Percentiles rank a stretch among this genome's conserved stretches.
Evolutionary conservation across 176 grass and related monocot genomes (phyloP).

Genomic region (Musa acuminata): DNA sequence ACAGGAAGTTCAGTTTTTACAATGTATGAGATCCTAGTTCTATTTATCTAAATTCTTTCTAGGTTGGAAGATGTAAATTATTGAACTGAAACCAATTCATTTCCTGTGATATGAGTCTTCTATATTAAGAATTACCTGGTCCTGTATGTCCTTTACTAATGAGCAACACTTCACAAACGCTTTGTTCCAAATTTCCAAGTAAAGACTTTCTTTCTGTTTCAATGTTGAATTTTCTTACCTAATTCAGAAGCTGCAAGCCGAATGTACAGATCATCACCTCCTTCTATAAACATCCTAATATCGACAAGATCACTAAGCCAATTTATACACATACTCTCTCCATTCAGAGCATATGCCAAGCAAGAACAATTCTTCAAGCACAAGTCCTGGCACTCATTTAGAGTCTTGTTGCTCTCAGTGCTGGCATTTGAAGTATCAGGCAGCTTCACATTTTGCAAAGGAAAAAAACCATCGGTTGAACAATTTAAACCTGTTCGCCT

Average conservation of each 20-base stretch:
- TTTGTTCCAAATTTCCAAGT: neutral
- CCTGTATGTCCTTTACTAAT: neutral
- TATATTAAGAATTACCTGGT: no score
- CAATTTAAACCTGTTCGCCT: conserved; percentile 44
- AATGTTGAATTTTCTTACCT: neutral
- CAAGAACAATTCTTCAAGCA: conserved; percentile 73
- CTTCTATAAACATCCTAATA: neutral
- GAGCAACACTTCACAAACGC: neutral
- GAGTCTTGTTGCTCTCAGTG: conserved; percentile 21
- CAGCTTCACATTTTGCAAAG: conserved; percentile 36
- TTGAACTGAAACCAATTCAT: neutral
- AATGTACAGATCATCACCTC: neutral
- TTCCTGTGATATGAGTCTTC: neutral
- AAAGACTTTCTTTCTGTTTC: neutral
- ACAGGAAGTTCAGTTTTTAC: neutral
- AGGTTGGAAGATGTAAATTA: neutral
- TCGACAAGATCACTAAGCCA: neutral
- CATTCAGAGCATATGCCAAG: conserved; percentile 37
- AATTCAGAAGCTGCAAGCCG: conserved; percentile 20
- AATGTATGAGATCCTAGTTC: neutral
- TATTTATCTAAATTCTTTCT: neutral
- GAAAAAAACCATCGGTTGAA: conserved; percentile 47
- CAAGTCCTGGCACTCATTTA: conserved; percentile 47
- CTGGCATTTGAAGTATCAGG: conserved; percentile 63
- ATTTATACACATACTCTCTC: neutral